Percentiles rank a stretch among this genome's conserved stretches.
Evolutionary conservation across 2,329 filamentous ascomycete species (phyloP).

Genomic region (Claviceps capensis): DNA sequence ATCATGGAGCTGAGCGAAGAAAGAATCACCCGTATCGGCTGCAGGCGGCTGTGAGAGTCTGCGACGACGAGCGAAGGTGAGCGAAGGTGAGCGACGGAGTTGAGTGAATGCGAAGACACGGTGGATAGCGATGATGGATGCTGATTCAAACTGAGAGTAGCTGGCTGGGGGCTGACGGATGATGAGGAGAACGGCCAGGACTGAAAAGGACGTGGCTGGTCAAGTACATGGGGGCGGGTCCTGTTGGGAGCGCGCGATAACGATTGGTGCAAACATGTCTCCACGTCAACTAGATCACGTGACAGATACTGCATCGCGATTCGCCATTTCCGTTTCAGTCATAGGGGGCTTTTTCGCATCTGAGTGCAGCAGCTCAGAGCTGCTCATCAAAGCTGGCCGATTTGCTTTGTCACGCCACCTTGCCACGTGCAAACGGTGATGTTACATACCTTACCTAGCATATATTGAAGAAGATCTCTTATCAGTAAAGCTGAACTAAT

Average conservation of each 20-base stretch:
- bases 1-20: conserved; percentile 14
- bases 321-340: too few species aligned
- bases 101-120: conserved; percentile 6
- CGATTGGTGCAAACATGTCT: not conserved
- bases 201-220: conserved; percentile 28
- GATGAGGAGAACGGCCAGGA: not conserved
- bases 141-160: conserved; percentile 5
- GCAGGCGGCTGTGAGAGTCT: conserved; percentile 8
- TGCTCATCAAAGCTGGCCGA: too few species aligned
- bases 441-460: too few species aligned
- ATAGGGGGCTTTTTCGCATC: too few species aligned
- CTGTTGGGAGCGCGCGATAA: not conserved
- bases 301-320: not conserved
- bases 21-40: conserved; percentile 11
- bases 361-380: too few species aligned
- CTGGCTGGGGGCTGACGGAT: not conserved
- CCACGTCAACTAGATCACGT: conserved; percentile 4
- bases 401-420: too few species aligned
- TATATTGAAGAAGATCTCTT: too few species aligned
- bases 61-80: conserved; percentile 14
- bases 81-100: conserved; percentile 10
- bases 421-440: too few species aligned
- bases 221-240: conserved; percentile 2
- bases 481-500: too few species aligned
- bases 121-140: conserved; percentile 9